A percentile compares a stretch with the other conserved stretches of the same genome.
phyloP scores from a whole-genome alignment of 805 yeast species.

The Cyberlindnera mrakii region DNA sequence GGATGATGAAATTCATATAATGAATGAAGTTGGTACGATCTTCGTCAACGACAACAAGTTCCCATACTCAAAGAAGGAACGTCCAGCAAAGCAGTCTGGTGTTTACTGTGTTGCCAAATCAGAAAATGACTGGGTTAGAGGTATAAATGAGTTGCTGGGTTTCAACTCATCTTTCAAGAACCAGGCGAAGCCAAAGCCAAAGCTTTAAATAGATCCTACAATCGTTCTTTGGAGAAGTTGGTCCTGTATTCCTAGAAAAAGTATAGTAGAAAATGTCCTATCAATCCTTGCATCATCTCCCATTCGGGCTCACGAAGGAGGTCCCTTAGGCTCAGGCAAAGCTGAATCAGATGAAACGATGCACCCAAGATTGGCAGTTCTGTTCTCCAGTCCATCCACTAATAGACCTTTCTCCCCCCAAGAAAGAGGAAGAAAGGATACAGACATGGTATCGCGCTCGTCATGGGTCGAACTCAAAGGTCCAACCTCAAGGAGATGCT shows the following conservation, averaged over 20 bases:
- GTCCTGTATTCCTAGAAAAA: neutral
- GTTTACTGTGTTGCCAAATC: constrained; percentile 83
- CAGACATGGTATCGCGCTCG: constrained; percentile 41
- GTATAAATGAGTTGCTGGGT: constrained; percentile 81
- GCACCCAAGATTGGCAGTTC: constrained; percentile 67
- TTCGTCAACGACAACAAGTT: constrained; percentile 44
- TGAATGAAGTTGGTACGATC: constrained; percentile 59
- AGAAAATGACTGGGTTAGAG: constrained; percentile 88
- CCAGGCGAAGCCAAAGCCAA: constrained; percentile 21
- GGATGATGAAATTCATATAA: constrained; percentile 77
- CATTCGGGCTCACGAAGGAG: constrained; percentile 77
- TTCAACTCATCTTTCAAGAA: constrained; percentile 79
- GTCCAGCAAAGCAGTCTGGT: constrained; percentile 38
- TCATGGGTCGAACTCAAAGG: constrained; percentile 67
- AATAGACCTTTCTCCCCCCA: constrained; percentile 6
- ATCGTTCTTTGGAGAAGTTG: neutral
- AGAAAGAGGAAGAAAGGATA: constrained; percentile 24
- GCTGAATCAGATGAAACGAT: constrained; percentile 51
- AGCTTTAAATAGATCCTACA: neutral
- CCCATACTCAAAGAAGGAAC: constrained; percentile 29
- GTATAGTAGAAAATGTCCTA: constrained; percentile 26
- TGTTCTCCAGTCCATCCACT: constrained; percentile 57
- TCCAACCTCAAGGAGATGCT: constrained; percentile 68
- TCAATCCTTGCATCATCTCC: constrained; percentile 50
- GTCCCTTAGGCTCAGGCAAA: constrained; percentile 49